Base-by-base conservation (phyloP, 2,329 filamentous ascomycete genomes). In the Cladosporium sphaerospermum region DNA sequence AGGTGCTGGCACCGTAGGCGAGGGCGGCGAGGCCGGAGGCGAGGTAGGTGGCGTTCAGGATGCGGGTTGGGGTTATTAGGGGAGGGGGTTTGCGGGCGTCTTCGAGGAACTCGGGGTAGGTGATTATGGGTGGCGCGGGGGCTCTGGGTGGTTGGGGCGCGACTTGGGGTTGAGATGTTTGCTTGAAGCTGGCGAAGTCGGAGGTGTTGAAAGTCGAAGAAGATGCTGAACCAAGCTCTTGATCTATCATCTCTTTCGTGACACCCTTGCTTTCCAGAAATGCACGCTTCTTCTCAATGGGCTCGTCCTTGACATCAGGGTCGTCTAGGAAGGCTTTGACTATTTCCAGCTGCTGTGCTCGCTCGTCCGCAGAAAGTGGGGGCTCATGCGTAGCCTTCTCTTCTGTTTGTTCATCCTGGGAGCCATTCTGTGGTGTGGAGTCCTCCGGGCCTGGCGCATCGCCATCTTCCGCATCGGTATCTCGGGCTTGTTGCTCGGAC, bases 241-340 rank as follows among this genome's bases (percentile, higher is more conserved):
- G 73, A 59, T 88, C 74, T 56, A 95, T 88, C 56, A 92, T 83
- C 32, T 78, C 75, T 4, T 79, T 73, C 3, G 72, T 73, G 7
- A 96, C 73, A 3, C 88, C 88, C 68, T 96, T 96, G 47, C 81
- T 81, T 63, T 84, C 78, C 1, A 96, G 73, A 61, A 96, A 96
- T 7, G 80, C 79, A 16, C 80, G 75, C 73, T 95, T 95, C 69
- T 83, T 84, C 53, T 88, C 85, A 42, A 78, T 76, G 0, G 85
- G 76, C 33, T 85, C 82, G 68, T 85, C 74, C 54, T 79, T 82
- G 54, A 96, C 87, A 16, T 78, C 76, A 7, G 87, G 82, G 56
- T 95, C 85, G 47, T 87, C 75, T 3, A 96, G 78, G 65, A 96
- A 96, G 50, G 77, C 80, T 41, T 79, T 78, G 28, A 90, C 89